These are phyloP conservation scores for Suillus bovinus DNA, from an alignment of 768 basidiomycete species.

Conservation along the genomic window DNA sequence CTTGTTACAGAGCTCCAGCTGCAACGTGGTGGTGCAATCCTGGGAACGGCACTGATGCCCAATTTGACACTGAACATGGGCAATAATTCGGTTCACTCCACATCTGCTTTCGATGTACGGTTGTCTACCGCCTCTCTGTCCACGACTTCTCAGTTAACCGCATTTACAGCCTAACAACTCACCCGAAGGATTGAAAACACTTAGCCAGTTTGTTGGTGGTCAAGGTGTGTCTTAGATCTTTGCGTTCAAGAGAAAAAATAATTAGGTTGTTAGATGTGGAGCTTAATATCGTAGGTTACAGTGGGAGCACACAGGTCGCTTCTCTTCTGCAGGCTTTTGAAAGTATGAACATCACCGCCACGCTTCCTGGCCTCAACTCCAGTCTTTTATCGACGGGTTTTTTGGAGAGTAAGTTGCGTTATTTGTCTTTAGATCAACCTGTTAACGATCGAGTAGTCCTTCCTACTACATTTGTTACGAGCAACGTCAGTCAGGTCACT, in stretches of 20 bases:
- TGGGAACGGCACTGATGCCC: constrained; percentile 66
- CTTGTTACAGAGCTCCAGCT: constrained; percentile 52
- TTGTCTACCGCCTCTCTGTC: not conserved
- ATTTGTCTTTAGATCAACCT: not conserved
- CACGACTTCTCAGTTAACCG: not conserved
- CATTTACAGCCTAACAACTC: constrained; percentile 54
- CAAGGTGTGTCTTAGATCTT: constrained; percentile 39
- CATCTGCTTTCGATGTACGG: constrained; percentile 50
- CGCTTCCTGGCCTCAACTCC: constrained; percentile 60
- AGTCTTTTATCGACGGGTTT: constrained; percentile 57
- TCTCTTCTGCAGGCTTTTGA: constrained; percentile 64
- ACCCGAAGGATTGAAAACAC: constrained; percentile 58
- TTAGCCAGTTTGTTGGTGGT: constrained; percentile 67
- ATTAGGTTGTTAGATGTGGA: constrained; percentile 44
- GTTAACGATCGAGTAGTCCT: constrained; percentile 43
- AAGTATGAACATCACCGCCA: constrained; percentile 54
- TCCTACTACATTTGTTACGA: constrained; percentile 57
- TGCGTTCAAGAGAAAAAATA: not conserved
- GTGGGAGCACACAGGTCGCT: constrained; percentile 56
- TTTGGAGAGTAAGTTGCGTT: constrained; percentile 45
- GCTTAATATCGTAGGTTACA: constrained; percentile 57
- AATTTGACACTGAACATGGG: constrained; percentile 60
- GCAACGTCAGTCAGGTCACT: constrained; percentile 66
- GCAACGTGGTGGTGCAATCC: constrained; percentile 44
- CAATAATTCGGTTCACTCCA: constrained; percentile 54